Conservation (phyloP, 148 eudicot genomes). For the Agrostemma githago region DNA sequence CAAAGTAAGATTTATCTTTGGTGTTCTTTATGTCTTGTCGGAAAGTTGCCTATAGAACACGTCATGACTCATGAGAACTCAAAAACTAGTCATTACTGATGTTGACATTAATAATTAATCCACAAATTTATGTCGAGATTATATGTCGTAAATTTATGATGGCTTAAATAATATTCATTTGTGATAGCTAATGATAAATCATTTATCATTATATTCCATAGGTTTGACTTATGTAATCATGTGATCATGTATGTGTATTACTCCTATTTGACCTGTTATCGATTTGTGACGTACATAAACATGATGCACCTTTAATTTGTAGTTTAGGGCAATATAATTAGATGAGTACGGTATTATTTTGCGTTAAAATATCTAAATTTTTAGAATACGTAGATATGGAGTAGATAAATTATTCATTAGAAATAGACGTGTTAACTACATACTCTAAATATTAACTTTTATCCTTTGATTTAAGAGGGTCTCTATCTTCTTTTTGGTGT, state of each 20-base stretch:
- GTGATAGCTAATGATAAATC: no score
- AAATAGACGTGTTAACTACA: background rate
- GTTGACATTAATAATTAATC: constrained; percentile 9
- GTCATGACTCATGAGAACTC: constrained; percentile 2
- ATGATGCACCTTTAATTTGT: background rate
- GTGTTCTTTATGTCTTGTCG: constrained; percentile 7
- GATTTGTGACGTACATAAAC: no score
- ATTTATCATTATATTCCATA: no score
- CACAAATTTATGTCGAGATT: background rate
- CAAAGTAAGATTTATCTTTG: background rate
- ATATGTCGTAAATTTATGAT: no score
- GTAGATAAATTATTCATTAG: background rate
- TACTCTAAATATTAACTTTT: background rate
- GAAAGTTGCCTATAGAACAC: background rate
- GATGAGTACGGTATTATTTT: background rate
- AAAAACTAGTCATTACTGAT: background rate
- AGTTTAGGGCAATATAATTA: background rate
- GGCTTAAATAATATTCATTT: no score
- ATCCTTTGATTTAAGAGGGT: constrained; percentile 20
- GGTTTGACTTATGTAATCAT: no score
- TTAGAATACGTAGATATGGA: background rate
- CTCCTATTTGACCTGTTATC: no score
- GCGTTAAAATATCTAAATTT: background rate
- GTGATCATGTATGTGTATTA: no score
- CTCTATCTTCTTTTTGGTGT: background rate